phyloP scores from a whole-genome alignment of 257 asterid species.

The Solanum sitiens region DNA sequence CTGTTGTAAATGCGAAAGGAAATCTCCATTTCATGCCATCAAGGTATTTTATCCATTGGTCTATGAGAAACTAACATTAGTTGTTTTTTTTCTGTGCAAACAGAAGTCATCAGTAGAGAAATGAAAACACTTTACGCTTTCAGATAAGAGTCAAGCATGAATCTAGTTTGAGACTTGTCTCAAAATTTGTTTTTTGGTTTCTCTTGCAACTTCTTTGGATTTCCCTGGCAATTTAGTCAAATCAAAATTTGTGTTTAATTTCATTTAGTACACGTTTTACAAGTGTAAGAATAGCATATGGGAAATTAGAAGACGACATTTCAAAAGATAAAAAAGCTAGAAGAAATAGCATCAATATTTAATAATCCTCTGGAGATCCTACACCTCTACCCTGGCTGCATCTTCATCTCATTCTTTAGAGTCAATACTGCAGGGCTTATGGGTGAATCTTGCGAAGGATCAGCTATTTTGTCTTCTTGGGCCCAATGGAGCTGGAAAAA shows the following conservation, averaged over 20 bases:
- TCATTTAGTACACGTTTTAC: background rate
- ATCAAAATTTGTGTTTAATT: background rate
- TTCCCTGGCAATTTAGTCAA: background rate
- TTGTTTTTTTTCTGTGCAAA: background rate
- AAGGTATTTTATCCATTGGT: slow-evolving; percentile 28
- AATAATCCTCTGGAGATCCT: background rate
- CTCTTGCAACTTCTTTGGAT: background rate
- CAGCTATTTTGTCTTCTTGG: slow-evolving; percentile 97
- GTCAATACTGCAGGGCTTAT: slow-evolving; percentile 57
- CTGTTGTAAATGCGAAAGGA: slow-evolving; percentile 65
- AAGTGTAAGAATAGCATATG: background rate
- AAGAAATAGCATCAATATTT: background rate
- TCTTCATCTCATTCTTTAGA: background rate
- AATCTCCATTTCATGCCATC: slow-evolving; percentile 85
- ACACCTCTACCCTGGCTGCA: background rate
- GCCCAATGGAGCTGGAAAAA: slow-evolving; percentile 97
- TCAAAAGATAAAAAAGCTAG: background rate
- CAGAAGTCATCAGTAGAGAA: background rate
- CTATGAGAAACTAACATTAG: background rate
- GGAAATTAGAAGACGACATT: background rate
- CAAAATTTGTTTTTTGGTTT: background rate
- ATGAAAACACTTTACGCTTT: background rate
- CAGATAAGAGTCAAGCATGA: background rate
- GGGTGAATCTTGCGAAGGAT: slow-evolving; percentile 86
- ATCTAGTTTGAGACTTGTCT: background rate